Evolutionary conservation across 768 basidiomycete genomes (phyloP).

Genomic region (Lyophyllum semitale): DNA sequence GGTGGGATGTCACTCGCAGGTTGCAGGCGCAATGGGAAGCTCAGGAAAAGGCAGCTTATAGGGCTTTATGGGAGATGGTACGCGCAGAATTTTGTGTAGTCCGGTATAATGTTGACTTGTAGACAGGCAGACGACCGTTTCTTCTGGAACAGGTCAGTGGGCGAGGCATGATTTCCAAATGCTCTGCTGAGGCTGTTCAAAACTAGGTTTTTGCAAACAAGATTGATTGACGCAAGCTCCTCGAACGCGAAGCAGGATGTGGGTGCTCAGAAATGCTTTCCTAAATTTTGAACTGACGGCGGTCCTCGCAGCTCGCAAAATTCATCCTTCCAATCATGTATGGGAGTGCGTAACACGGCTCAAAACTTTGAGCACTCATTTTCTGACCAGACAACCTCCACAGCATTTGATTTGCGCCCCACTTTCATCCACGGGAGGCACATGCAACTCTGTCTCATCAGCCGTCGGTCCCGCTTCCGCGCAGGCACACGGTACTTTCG

Average conservation of each 20-base stretch:
- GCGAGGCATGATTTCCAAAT: neutral
- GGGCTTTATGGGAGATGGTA: slow-evolving; percentile 79
- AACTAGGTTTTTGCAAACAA: slow-evolving; percentile 39
- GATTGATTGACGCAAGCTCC: slow-evolving; percentile 39
- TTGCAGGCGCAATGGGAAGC: slow-evolving; percentile 80
- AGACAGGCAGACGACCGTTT: slow-evolving; percentile 89
- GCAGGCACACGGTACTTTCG: slow-evolving; percentile 98
- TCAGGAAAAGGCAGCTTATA: slow-evolving; percentile 50
- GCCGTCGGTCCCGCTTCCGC: slow-evolving; percentile 90
- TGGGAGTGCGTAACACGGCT: slow-evolving; percentile 69
- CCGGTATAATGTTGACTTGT: neutral
- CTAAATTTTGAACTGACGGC: slow-evolving; percentile 11
- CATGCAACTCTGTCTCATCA: slow-evolving; percentile 85
- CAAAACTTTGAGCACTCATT: neutral
- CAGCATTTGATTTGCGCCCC: slow-evolving; percentile 86
- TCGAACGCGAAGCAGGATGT: slow-evolving; percentile 65
- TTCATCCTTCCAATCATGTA: slow-evolving; percentile 94
- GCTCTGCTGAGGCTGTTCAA: slow-evolving; percentile 20
- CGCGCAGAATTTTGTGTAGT: slow-evolving; percentile 31
- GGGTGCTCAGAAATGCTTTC: slow-evolving; percentile 26
- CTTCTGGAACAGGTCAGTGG: slow-evolving; percentile 91
- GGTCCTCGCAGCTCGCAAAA: slow-evolving; percentile 64
- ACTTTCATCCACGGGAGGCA: slow-evolving; percentile 75
- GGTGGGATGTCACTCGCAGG: slow-evolving; percentile 85
- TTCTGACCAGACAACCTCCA: slow-evolving; percentile 5